Evolutionary conservation across 139 green algal species (phyloP).

Genomic region (Closterium sp.): DNA sequence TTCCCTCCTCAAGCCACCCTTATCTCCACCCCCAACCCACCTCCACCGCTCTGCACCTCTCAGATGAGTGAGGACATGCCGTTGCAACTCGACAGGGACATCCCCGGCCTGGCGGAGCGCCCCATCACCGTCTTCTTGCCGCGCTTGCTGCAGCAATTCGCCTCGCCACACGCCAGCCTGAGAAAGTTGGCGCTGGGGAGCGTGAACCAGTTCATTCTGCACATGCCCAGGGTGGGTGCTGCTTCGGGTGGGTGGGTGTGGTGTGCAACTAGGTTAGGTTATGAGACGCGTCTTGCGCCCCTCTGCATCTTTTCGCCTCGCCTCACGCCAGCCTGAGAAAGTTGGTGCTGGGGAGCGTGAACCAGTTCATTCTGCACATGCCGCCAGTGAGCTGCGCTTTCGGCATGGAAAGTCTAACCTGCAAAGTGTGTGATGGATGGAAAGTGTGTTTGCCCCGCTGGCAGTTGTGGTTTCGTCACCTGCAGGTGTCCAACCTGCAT

Average conservation of each 20-base stretch:
- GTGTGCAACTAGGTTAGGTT: too few species aligned
- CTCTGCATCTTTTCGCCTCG: not conserved
- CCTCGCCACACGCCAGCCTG: constrained; percentile 32
- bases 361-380: constrained; percentile 50
- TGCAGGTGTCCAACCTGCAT: too few species aligned
- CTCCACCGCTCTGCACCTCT: too few species aligned
- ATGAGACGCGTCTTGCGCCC: not conserved
- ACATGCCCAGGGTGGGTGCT: constrained; percentile 24
- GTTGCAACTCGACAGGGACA: constrained; percentile 65
- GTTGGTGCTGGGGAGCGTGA: constrained; percentile 28
- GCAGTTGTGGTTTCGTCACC: too few species aligned
- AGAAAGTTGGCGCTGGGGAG: constrained; percentile 34
- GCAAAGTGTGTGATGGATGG: too few species aligned
- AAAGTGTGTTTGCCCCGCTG: too few species aligned
- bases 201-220: constrained; percentile 49
- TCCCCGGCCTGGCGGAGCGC: constrained; percentile 33
- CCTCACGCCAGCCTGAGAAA: constrained; percentile 30
- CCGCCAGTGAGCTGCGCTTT: too few species aligned
- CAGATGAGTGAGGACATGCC: constrained; percentile 71
- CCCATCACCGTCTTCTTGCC: constrained; percentile 46
- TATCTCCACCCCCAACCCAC: too few species aligned
- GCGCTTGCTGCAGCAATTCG: constrained; percentile 40
- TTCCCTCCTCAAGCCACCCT: not conserved
- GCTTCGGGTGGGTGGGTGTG: too few species aligned
- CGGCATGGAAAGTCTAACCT: too few species aligned